Conservation (phyloP, 139 green algal genomes). For the Tetratostichococcus sp. region DNA sequence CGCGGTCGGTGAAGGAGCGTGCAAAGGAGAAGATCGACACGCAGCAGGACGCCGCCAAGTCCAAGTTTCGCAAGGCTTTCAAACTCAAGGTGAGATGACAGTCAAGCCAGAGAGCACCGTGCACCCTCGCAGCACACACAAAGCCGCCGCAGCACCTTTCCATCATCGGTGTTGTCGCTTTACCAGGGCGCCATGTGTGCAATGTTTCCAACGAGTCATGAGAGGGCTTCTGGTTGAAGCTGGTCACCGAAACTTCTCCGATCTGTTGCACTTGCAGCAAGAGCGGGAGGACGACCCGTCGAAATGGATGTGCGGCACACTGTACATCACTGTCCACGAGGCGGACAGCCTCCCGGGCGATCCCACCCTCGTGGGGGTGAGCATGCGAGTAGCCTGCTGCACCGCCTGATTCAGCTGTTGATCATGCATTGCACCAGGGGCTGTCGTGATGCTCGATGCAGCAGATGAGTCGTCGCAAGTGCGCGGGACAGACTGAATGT, state of each 20-base stretch:
- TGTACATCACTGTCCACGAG: background rate
- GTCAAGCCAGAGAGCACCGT: no score
- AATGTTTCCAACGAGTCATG: no score
- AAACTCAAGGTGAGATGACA: background rate
- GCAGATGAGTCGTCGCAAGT: no score
- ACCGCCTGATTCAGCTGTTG: no score
- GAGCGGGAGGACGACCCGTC: background rate
- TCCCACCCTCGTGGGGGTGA: background rate
- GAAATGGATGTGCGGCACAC: background rate
- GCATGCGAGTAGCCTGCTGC: no score
- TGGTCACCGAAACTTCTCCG: no score
- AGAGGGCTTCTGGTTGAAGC: no score
- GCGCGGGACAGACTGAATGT: no score
- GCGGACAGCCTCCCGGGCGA: background rate
- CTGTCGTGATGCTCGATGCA: background rate
- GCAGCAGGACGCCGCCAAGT: background rate
- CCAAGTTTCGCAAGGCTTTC: background rate
- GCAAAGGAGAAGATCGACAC: background rate
- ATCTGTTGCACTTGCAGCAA: background rate
- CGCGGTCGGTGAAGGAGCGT: constrained; percentile 31
- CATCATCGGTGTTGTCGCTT: no score
- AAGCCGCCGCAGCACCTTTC: no score
- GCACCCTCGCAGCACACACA: no score
- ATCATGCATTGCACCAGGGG: background rate
- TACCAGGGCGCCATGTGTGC: no score